Evolutionary conservation across 176 grass and related monocot genomes (phyloP).

Genomic region (Elaeis guineensis): DNA sequence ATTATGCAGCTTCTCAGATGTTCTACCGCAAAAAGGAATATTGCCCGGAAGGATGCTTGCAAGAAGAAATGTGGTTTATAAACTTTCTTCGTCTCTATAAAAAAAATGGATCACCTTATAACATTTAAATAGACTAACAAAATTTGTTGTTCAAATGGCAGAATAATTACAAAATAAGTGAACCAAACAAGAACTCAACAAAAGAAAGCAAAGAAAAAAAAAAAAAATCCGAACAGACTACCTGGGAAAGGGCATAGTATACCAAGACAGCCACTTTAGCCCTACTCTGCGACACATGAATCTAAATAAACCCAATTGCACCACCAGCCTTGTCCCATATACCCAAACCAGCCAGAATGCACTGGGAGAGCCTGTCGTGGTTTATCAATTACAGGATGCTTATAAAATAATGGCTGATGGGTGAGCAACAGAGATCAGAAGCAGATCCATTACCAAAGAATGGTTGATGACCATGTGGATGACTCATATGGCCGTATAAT

Average conservation of each 20-base stretch:
- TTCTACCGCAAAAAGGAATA: too few relatives aligned
- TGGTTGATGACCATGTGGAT: constrained; percentile 3
- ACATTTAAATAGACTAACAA: constrained; percentile 20
- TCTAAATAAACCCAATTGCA: constrained; percentile 23
- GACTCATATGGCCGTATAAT: constrained; percentile 65
- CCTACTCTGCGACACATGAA: constrained; percentile 26
- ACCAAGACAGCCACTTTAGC: constrained; percentile 27
- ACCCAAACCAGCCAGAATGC: too few relatives aligned
- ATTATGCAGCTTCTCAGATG: too few relatives aligned
- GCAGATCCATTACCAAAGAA: constrained; percentile 27
- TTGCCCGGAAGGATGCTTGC: too few relatives aligned
- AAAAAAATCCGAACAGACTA: constrained; percentile 29
- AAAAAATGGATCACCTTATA: constrained; percentile 31
- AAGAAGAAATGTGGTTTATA: not conserved
- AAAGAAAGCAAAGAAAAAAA: constrained; percentile 4
- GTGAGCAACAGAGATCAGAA: constrained; percentile 16
- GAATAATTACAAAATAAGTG: constrained; percentile 25
- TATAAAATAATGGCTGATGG: constrained; percentile 8
- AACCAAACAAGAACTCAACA: constrained; percentile 4
- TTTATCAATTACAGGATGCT: constrained; percentile 48
- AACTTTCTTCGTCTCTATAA: not conserved
- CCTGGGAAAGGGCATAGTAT: constrained; percentile 35
- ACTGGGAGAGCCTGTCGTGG: constrained; percentile 27
- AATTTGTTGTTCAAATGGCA: constrained; percentile 25
- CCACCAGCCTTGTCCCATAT: constrained; percentile 15